Evolutionary conservation across 2,329 filamentous ascomycete genomes (phyloP).

Genomic region (Arthroderma uncinatum): DNA sequence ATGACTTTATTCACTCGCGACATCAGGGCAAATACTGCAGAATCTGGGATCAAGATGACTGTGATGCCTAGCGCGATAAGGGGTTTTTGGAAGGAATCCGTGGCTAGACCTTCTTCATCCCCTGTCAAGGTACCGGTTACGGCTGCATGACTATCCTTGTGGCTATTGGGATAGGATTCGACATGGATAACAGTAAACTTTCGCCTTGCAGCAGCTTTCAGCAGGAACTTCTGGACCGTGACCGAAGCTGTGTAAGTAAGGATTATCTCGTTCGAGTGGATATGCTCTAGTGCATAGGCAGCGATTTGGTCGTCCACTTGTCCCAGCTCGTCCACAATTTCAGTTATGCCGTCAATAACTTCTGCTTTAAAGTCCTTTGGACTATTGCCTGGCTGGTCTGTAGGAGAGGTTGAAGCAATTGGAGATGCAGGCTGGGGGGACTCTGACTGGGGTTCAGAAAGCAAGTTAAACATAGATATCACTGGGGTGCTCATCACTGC

Average conservation of each 20-base stretch:
- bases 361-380: constrained; percentile 71
- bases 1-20: constrained; percentile 92
- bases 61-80: constrained; percentile 66
- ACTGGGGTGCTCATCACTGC: constrained; percentile 35
- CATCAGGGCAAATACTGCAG: constrained; percentile 86
- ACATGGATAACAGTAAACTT: constrained; percentile 85
- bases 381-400: constrained; percentile 16
- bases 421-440: constrained; percentile 32
- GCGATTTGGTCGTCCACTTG: constrained; percentile 91
- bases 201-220: constrained; percentile 76
- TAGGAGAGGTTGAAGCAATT: constrained; percentile 25
- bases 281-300: constrained; percentile 75
- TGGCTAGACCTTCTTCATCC: constrained; percentile 38
- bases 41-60: constrained; percentile 74
- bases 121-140: constrained; percentile 44
- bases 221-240: constrained; percentile 79
- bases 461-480: constrained; percentile 78
- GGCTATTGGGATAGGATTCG: constrained; percentile 60
- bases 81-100: constrained; percentile 59
- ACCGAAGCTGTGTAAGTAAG: constrained; percentile 77
- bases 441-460: constrained; percentile 53
- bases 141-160: constrained; percentile 51
- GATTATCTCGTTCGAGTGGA: constrained; percentile 85
- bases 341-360: constrained; percentile 84
- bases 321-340: constrained; percentile 90